phyloP scores from a whole-genome alignment of 2,329 filamentous ascomycete genomes.

The Fusarium nematophilum region DNA sequence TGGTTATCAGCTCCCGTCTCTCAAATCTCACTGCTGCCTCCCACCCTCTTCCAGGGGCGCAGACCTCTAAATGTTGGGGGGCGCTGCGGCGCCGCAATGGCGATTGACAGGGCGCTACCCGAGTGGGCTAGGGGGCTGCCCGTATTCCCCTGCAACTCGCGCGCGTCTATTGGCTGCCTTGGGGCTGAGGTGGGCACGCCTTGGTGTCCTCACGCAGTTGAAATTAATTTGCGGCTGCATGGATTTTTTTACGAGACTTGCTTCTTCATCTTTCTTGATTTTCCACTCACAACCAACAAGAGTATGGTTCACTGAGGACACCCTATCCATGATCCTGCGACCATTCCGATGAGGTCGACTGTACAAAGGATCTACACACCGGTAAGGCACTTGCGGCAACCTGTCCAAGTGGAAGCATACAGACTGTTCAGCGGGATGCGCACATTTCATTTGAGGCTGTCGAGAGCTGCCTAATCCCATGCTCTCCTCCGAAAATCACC shows the following conservation, averaged over 20 bases:
- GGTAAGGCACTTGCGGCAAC: not conserved
- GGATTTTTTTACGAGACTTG: slow-evolving; percentile 6
- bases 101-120: slow-evolving; percentile 35
- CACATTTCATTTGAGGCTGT: slow-evolving; percentile 12
- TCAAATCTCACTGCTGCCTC: no score
- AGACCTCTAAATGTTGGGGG: slow-evolving; percentile 22
- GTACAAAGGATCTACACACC: not conserved
- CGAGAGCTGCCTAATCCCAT: slow-evolving; percentile 8
- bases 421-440: not conserved
- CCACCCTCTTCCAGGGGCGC: slow-evolving; percentile 31
- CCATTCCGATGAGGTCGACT: slow-evolving; percentile 2
- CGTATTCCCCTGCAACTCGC: slow-evolving; percentile 18
- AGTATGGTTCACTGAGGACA: slow-evolving; percentile 7
- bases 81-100: slow-evolving; percentile 2
- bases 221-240: slow-evolving; percentile 38
- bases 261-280: slow-evolving; percentile 23
- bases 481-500: not conserved
- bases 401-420: not conserved
- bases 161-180: slow-evolving; percentile 35
- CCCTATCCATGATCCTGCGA: not conserved
- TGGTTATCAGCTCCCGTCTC: slow-evolving; percentile 23
- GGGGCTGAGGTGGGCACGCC: slow-evolving; percentile 27
- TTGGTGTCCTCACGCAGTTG: slow-evolving; percentile 21
- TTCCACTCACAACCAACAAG: slow-evolving; percentile 4
- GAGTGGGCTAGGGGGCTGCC: slow-evolving; percentile 18